phyloP scores from a whole-genome alignment of 768 basidiomycete species.

The Tulasnella sp. region DNA sequence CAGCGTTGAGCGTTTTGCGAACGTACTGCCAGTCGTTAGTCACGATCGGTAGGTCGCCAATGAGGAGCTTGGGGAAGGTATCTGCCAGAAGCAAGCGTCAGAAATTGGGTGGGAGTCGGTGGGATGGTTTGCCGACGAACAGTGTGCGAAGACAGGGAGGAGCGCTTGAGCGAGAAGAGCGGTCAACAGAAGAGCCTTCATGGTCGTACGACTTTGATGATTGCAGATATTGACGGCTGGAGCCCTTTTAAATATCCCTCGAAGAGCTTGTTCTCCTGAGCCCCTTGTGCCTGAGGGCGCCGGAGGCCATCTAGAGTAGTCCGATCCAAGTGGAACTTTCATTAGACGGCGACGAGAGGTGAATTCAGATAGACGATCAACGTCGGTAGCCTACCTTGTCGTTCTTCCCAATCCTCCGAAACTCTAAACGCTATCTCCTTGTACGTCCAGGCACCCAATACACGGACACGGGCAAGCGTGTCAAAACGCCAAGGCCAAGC shows the following conservation, averaged over 20 bases:
- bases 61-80: slow-evolving; percentile 5
- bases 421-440: not conserved
- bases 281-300: not conserved
- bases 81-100: not conserved
- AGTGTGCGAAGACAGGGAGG: not conserved
- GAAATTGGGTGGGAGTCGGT: not conserved
- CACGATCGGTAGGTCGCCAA: not conserved
- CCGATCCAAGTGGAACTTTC: not conserved
- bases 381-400: not conserved
- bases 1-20: slow-evolving; percentile 26
- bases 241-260: not conserved
- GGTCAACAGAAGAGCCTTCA: not conserved
- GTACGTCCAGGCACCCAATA: not conserved
- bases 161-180: not conserved
- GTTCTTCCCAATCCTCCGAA: not conserved
- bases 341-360: not conserved
- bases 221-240: not conserved
- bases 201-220: not conserved
- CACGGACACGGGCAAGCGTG: not conserved
- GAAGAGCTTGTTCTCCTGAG: not conserved
- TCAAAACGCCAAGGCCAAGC: not conserved
- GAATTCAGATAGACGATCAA: not conserved
- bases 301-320: not conserved
- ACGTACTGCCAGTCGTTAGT: not conserved
- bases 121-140: not conserved